Evolutionary conservation across 1,284 basidiomycete genomes (phyloP).

Genomic region (Marasmius tenuissimus): DNA sequence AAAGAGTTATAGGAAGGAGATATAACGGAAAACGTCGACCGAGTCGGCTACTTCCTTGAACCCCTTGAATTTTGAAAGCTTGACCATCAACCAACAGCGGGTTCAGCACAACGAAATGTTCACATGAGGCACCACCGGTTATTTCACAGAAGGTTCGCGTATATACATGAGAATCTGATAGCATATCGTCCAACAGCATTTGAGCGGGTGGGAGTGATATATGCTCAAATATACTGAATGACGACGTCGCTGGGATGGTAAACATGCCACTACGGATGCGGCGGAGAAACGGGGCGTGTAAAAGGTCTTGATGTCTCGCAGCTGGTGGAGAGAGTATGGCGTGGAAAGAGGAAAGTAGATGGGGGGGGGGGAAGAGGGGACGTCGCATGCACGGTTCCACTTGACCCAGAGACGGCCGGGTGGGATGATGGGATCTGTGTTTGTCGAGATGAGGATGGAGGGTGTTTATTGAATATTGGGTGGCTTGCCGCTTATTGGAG

Average conservation of each 20-base stretch:
- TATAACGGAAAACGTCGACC: too few species aligned
- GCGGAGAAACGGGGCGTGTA: too few species aligned
- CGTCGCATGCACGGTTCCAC: constrained; percentile 95
- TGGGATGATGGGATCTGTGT: constrained; percentile 72
- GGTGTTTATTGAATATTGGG: constrained; percentile 87
- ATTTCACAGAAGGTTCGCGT: too few species aligned
- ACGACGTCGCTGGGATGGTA: constrained; percentile 55
- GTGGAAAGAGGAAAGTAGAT: constrained; percentile 80
- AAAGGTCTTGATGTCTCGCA: constrained; percentile 11
- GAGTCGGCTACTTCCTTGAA: too few species aligned
- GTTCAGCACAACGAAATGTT: too few species aligned
- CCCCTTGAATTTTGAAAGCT: too few species aligned
- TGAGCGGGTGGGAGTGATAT: constrained; percentile 70
- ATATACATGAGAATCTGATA: too few species aligned
- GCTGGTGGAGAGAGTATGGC: constrained; percentile 62
- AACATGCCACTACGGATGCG: too few species aligned
- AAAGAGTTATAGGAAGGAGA: too few species aligned
- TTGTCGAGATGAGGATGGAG: constrained; percentile 56
- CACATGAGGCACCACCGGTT: too few species aligned
- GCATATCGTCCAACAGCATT: constrained; percentile 73
- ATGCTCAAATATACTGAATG: constrained; percentile 56
- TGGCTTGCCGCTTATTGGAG: too few species aligned
- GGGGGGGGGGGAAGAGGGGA: constrained; percentile 88
- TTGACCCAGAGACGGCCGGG: constrained; percentile 96
- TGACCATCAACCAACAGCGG: too few species aligned